A percentile compares a stretch with the other conserved stretches of the same genome.
These are phyloP conservation scores for Actinomucor elegans DNA, from an alignment of 371 early-diverging fungal species.

Conservation along the genomic window DNA sequence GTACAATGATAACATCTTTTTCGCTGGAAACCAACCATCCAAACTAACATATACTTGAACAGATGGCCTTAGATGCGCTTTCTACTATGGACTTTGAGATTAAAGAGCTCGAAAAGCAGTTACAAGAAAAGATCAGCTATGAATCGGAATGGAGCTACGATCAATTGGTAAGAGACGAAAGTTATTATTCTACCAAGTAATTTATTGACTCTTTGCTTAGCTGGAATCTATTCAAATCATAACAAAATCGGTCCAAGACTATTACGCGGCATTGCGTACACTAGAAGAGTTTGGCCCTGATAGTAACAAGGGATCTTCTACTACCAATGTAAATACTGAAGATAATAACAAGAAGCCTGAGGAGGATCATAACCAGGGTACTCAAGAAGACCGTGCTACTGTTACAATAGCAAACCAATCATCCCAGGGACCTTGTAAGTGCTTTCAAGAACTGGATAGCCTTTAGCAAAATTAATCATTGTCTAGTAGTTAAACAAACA, in stretches of 20 bases:
- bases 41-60: background rate
- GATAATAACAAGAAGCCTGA: conserved; percentile 1
- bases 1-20: no score
- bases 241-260: conserved; percentile 13
- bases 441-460: background rate
- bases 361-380: background rate
- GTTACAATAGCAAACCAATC: background rate
- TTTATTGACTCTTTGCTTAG: no score
- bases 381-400: background rate
- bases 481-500: background rate
- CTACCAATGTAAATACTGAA: background rate
- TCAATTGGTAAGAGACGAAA: conserved; percentile 19
- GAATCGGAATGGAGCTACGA: conserved; percentile 27
- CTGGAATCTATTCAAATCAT: conserved; percentile 6
- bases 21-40: no score
- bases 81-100: conserved; percentile 9
- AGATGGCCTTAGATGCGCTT: conserved; percentile 22
- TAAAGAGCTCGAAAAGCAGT: conserved; percentile 17
- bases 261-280: conserved; percentile 28
- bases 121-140: conserved; percentile 6
- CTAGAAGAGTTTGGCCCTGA: conserved; percentile 46
- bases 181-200: no score
- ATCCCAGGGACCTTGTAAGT: conserved; percentile 16
- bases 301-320: conserved; percentile 12
- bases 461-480: no score